phyloP scores from a whole-genome alignment of 2,329 filamentous ascomycete genomes.

The Xylariaceae sp. region DNA sequence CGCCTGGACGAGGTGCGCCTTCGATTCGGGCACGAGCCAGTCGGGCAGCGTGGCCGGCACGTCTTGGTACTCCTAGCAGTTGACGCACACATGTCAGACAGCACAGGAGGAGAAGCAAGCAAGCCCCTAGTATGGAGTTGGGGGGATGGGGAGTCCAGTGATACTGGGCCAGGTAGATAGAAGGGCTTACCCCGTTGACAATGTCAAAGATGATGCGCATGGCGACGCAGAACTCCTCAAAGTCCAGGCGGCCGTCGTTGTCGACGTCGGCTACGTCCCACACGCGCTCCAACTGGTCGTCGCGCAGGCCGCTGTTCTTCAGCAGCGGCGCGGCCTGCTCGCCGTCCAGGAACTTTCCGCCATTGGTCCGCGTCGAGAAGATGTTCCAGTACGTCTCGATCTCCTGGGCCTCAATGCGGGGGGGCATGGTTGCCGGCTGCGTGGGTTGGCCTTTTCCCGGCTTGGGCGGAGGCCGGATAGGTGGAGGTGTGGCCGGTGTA shows the following conservation, averaged over 20 bases:
- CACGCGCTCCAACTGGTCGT: conserved; percentile 83
- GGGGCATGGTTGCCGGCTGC: conserved; percentile 43
- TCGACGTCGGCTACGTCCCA: conserved; percentile 98
- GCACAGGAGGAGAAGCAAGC: too few relatives aligned
- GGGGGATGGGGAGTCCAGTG: too few relatives aligned
- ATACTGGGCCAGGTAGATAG: too few relatives aligned
- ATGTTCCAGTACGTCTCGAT: conserved; percentile 62
- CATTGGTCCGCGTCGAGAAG: conserved; percentile 52
- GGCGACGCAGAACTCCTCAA: conserved; percentile 98
- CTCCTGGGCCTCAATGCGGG: conserved; percentile 54
- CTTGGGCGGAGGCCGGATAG: too few relatives aligned
- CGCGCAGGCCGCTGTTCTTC: conserved; percentile 55
- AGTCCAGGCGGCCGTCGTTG: conserved; percentile 94
- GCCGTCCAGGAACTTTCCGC: conserved; percentile 51
- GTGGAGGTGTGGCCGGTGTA: too few relatives aligned
- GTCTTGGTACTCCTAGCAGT: conserved; percentile 80
- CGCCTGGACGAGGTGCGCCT: conserved; percentile 83
- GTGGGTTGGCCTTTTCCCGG: not conserved
- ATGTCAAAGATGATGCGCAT: conserved; percentile 98
- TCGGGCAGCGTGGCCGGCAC: conserved; percentile 83
- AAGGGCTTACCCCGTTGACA: conserved; percentile 80
- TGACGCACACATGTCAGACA: too few relatives aligned
- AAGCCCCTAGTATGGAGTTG: too few relatives aligned
- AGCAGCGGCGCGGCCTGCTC: conserved; percentile 55
- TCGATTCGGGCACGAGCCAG: conserved; percentile 95